Evolutionary conservation across 192 early-diverging fungal species (phyloP).

Genomic region (Piromyces finnis): DNA sequence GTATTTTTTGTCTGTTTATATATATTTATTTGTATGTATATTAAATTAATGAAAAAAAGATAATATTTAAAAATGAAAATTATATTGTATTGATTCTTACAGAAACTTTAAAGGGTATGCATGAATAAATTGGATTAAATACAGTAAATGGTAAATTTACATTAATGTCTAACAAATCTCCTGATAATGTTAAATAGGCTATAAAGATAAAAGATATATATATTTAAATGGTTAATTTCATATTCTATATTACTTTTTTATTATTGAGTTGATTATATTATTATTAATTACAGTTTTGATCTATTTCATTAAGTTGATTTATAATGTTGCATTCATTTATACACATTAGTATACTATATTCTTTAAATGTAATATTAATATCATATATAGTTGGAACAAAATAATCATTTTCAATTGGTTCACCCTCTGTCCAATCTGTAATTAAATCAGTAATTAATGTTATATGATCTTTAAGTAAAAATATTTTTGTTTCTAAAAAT

Average conservation of each 20-base stretch:
- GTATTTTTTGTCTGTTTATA: not conserved
- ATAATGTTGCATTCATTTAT: not conserved
- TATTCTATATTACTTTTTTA: no score
- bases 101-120: not conserved
- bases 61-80: no score
- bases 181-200: not conserved
- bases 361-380: not conserved
- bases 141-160: not conserved
- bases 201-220: no score
- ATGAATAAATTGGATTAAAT: not conserved
- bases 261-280: no score
- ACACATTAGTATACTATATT: not conserved
- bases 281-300: not conserved
- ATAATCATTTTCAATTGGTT: not conserved
- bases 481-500: not conserved
- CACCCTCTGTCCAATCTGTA: not conserved
- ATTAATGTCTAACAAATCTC: not conserved
- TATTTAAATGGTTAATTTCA: no score
- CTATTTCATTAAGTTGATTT: not conserved
- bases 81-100: not conserved
- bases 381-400: not conserved
- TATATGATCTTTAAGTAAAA: not conserved
- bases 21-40: no score
- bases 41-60: no score
- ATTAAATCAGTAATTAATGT: not conserved